Base-by-base conservation (phyloP, 768 basidiomycete species). In the Punctularia strigosozonata region DNA sequence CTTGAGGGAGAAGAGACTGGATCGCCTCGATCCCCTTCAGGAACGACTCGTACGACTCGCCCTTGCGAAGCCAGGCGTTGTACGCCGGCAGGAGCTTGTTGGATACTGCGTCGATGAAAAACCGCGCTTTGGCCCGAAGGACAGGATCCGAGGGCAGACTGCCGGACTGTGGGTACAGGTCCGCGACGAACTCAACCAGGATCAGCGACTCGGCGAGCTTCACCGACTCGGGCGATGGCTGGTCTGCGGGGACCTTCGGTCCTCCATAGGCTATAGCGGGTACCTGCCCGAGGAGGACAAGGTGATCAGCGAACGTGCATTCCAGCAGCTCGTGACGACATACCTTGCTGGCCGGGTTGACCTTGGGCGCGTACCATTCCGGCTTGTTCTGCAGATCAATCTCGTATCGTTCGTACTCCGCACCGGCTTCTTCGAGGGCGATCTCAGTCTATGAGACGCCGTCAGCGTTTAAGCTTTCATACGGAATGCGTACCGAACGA, bases 321-420 rank as follows among this genome's bases (percentile, higher is more conserved):
- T 6, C 21, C 13, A 14, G 18, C 19, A 13, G 4, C 18, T 18
- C 10, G 13, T 30, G 40, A 38, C 25, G 26, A 49, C 51, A 13
- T 47, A 76, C 79, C 68, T 80, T 81, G 59, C 71, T 70, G 1
- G 69, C 76, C 1, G 73, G 73, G 56, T 82, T 83, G 26, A 83
- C 69, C 42, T 73, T 66, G 0, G 69, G 65, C 0, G 70, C 70
- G 50, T 77, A 80, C 79, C 78, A 80, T 36, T 68, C 73, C 1
- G 79, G 79, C 58, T 82, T 83, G 60, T 77, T 75, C 46, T 41
- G 36, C 10, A 83, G 55, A 46, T 80, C 75, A 34, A 83, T 69
- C 45, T 79, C 68, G 43, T 61, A 77, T 12, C 64, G 53, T 17
- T 61, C 71, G 51, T 60, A 73, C 2, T 63, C 46, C 3, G 69